Evolutionary conservation across 257 asterid genomes (phyloP).

Genomic region (Ballota nigra): DNA sequence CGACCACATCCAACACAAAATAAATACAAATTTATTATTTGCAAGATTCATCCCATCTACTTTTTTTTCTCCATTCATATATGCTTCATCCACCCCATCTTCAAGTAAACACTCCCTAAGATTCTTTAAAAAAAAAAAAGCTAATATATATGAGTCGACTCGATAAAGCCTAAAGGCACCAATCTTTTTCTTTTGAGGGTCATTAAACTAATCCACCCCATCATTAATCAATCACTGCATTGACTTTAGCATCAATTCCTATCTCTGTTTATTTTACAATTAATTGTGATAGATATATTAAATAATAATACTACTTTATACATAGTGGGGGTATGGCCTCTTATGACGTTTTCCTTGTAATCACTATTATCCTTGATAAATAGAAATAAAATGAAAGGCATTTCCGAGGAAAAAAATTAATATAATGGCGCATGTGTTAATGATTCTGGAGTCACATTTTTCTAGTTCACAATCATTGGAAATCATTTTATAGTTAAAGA

Average conservation of each 20-base stretch:
- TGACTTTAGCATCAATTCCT: conserved; percentile 28
- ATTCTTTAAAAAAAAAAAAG: too few species aligned
- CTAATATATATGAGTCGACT: too few species aligned
- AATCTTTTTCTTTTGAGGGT: neutral
- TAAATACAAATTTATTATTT: too few species aligned
- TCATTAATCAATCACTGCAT: conserved; percentile 23
- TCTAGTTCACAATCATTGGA: too few species aligned
- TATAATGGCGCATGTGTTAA: neutral
- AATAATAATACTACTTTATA: conserved; percentile 15
- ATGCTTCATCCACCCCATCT: too few species aligned
- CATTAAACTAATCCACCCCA: conserved; percentile 26
- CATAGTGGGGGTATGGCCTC: conserved; percentile 31
- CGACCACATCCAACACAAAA: too few species aligned
- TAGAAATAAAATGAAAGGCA: neutral
- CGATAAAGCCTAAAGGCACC: too few species aligned
- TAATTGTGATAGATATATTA: neutral
- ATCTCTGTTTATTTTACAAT: neutral
- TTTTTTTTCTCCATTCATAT: too few species aligned
- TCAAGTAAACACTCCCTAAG: too few species aligned
- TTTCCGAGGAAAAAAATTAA: neutral
- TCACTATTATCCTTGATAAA: neutral
- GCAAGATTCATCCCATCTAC: too few species aligned
- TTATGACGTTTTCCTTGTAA: neutral
- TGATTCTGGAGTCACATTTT: too few species aligned
- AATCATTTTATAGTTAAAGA: too few species aligned